Conservation (phyloP, 306 rosid species). For the Hippophae gyantsensis region DNA sequence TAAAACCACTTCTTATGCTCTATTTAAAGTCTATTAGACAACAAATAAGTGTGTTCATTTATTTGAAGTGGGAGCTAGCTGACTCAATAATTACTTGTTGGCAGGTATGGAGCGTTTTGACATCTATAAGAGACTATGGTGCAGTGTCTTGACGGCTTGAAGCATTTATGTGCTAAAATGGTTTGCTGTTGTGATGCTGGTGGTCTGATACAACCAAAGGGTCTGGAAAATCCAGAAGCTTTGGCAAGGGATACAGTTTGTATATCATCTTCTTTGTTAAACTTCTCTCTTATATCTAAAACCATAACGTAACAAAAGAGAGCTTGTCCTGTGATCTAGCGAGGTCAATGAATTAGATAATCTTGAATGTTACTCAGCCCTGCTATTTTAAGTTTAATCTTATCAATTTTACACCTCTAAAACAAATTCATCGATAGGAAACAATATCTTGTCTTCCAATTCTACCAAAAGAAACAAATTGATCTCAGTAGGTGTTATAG, state of each 20-base stretch:
- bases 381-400: too few species aligned
- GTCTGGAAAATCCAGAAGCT: slow-evolving; percentile 70
- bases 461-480: background rate
- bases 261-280: slow-evolving; percentile 32
- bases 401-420: too few species aligned
- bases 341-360: background rate
- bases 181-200: slow-evolving; percentile 48
- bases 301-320: slow-evolving; percentile 1
- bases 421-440: too few species aligned
- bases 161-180: slow-evolving; percentile 54
- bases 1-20: background rate
- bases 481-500: background rate
- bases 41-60: background rate
- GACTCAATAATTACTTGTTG: slow-evolving; percentile 7
- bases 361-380: too few species aligned
- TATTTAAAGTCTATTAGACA: background rate
- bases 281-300: slow-evolving; percentile 18
- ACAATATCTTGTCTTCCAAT: too few species aligned
- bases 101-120: slow-evolving; percentile 83
- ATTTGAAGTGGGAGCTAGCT: background rate
- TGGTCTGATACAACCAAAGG: slow-evolving; percentile 38
- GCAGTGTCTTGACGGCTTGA: slow-evolving; percentile 71
- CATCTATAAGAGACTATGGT: slow-evolving; percentile 59
- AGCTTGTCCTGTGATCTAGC: background rate
- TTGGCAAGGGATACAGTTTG: slow-evolving; percentile 87